These are phyloP conservation scores for Penicillium janthinellum DNA, from an alignment of 2,329 filamentous ascomycete genomes.

Conservation along the genomic window DNA sequence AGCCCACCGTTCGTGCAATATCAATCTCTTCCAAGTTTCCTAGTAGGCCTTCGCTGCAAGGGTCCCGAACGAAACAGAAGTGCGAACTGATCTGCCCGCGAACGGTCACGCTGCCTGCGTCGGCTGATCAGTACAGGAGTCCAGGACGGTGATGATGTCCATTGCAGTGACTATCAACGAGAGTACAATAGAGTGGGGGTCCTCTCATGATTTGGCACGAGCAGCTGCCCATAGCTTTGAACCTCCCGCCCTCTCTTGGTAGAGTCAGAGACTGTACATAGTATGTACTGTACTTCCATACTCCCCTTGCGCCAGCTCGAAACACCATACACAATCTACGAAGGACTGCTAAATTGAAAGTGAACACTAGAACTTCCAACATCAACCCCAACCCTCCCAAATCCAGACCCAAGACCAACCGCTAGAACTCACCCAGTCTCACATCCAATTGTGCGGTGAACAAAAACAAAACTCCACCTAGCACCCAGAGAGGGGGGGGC, in stretches of 20 bases:
- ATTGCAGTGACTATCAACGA: not conserved
- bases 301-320: not conserved
- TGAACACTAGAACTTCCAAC: not conserved
- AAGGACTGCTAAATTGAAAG: no score
- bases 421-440: not conserved
- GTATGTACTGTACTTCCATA: not conserved
- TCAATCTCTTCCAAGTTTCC: not conserved
- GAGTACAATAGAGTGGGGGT: not conserved
- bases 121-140: not conserved
- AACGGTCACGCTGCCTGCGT: conserved; percentile 1
- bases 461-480: not conserved
- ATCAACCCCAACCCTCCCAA: not conserved
- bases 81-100: conserved; percentile 5
- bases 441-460: not conserved
- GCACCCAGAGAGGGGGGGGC: not conserved
- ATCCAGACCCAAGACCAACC: no score
- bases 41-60: conserved; percentile 13
- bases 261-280: no score
- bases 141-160: not conserved
- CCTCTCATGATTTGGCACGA: not conserved
- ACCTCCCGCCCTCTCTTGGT: no score
- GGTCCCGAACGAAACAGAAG: conserved; percentile 6
- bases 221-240: not conserved
- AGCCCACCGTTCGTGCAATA: not conserved
- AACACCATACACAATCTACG: no score